Base-by-base conservation (phyloP, 495 filamentous ascomycete species). In the Trichocladium uniseriatum region DNA sequence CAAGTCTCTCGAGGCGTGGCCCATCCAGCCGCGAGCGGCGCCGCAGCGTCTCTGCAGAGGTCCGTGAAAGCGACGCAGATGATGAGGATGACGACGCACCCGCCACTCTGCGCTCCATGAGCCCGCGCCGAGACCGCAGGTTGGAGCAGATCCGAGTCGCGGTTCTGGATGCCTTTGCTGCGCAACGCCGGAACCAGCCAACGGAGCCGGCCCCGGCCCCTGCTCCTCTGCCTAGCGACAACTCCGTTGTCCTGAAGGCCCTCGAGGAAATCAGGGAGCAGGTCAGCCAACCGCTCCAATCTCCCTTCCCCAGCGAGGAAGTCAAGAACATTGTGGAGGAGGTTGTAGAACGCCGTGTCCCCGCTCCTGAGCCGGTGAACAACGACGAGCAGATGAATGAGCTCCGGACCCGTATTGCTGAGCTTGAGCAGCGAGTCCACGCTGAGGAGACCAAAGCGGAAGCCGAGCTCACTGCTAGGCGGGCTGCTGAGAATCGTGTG, bases 31-130 rank as follows among this genome's bases (percentile, higher is more conserved):
- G 70, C 32, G 71, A 69, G 5, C 70, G 72, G 14, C 66, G 67
- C 54, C 71, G 77, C 53, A 84, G 81, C 54, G 61, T 78, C 15
- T 84, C 83, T 40, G 76, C 73, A 9, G 80, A 83, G 35, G 66
- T 79, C 35, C 79, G 80, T 40, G 76, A 90, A 40, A 95, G 89
- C 50, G 92, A 96, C 67, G 92, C 91, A 2, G 92, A 97, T 54
- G 92, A 97, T 53, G 90, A 95, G 59, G 90, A 94, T 56, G 88
- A 94, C 20, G 82, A 79, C 6, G 67, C 77, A 15, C 79, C 79
- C 20, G 56, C 69, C 19, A 71, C 76, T 27, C 79, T 83, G 13
- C 81, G 77, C 14, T 83, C 86, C 7, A 64, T 76, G 52, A 81
- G 77, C 47, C 80, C 81, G 8, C 79, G 77, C 54, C 76, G 80